Percentiles rank a stretch among this genome's conserved stretches.
phyloP scores from a whole-genome alignment of 441 rosid genomes.

The Syzygium syzygioides region DNA sequence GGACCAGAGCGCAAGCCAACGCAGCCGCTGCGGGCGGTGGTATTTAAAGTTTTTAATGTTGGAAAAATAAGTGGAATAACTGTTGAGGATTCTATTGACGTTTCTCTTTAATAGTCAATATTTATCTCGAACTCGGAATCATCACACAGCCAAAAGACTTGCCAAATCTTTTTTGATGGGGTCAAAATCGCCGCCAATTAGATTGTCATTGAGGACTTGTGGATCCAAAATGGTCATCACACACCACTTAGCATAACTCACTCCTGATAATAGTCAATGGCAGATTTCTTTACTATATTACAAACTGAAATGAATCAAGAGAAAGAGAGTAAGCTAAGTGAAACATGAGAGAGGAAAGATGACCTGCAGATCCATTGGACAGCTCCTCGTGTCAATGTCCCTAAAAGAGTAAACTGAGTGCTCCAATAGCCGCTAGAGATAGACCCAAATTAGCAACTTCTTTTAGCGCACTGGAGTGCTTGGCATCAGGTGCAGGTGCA shows the following conservation, averaged over 20 bases:
- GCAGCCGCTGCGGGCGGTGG: too few species aligned
- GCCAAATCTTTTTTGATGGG: background rate
- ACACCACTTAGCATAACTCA: background rate
- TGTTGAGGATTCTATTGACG: background rate
- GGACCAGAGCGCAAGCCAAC: too few species aligned
- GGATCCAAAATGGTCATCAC: background rate
- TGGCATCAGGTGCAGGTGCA: conserved; percentile 1
- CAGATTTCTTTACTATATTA: background rate
- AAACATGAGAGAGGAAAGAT: background rate
- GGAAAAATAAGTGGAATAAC: background rate
- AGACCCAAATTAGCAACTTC: conserved; percentile 18
- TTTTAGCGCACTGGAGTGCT: conserved; percentile 1
- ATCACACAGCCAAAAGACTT: background rate
- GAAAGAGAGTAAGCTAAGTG: background rate
- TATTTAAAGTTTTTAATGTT: background rate
- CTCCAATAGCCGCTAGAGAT: conserved; percentile 17
- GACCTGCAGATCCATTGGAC: background rate
- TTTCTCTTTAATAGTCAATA: background rate
- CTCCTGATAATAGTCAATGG: background rate
- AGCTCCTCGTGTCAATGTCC: background rate
- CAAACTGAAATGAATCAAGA: background rate
- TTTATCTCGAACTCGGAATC: background rate
- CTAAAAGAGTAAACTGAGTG: conserved; percentile 9
- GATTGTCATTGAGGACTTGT: background rate
- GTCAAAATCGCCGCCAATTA: background rate